These are phyloP conservation scores for Volvox africanus DNA, from an alignment of 139 green algal species.

Conservation along the genomic window DNA sequence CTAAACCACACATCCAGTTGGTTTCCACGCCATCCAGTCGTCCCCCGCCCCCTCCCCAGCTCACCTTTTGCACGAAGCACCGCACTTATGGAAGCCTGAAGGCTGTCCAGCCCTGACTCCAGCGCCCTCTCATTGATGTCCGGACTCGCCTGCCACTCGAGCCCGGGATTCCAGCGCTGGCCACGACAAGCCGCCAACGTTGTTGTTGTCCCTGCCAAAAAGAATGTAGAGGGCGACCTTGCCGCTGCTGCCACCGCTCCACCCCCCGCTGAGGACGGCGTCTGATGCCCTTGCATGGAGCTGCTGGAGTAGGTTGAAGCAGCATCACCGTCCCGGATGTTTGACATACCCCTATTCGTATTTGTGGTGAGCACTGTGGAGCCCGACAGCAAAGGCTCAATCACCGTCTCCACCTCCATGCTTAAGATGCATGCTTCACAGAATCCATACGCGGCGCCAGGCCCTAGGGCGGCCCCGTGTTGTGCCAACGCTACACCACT, in stretches of 20 bases:
- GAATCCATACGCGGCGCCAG: background rate
- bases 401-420: constrained; percentile 42
- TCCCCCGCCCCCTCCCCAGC: background rate
- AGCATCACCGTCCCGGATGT: no score
- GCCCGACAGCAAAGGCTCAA: constrained; percentile 21
- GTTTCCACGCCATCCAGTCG: no score
- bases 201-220: background rate
- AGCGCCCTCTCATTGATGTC: background rate
- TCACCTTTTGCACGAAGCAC: background rate
- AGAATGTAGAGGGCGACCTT: no score
- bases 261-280: background rate
- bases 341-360: no score
- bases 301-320: background rate
- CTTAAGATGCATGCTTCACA: constrained; percentile 36
- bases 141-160: background rate
- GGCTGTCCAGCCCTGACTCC: background rate
- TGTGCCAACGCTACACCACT: background rate
- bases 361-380: background rate
- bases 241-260: background rate
- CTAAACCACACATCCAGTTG: no score
- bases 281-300: background rate
- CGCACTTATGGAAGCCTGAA: background rate
- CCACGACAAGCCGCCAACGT: background rate
- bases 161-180: background rate
- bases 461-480: background rate